Percentiles rank a stretch among this genome's conserved stretches.
Conservation (phyloP, 257 asterid genomes). For the Solanum bulbocastanum region DNA sequence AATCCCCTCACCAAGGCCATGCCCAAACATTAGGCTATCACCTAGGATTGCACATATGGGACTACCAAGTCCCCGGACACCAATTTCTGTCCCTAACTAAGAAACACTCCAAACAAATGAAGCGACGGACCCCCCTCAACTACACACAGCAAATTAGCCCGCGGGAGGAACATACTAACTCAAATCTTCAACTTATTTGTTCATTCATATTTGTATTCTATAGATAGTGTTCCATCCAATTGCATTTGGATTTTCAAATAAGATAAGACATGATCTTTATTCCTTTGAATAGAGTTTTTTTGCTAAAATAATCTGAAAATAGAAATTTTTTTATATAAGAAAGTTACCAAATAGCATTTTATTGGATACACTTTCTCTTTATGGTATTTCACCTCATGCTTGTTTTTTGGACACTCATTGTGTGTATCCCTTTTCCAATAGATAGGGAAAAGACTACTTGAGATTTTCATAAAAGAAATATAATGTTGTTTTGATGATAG, state of each 20-base stretch:
- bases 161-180: background rate
- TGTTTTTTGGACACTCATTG: background rate
- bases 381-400: background rate
- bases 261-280: background rate
- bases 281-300: background rate
- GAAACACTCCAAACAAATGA: background rate
- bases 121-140: background rate
- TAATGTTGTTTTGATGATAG: background rate
- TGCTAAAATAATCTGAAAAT: background rate
- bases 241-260: background rate
- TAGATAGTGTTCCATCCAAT: background rate
- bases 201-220: background rate
- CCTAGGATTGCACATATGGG: constrained; percentile 86
- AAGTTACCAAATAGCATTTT: background rate
- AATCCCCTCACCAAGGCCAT: constrained; percentile 91
- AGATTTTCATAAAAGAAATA: background rate
- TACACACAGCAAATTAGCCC: background rate
- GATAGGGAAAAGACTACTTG: background rate
- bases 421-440: background rate
- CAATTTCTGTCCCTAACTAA: constrained; percentile 21
- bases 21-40: constrained; percentile 70
- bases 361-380: background rate
- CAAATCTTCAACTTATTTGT: background rate
- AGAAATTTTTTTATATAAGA: background rate
- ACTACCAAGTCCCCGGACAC: constrained; percentile 76